phyloP scores from a whole-genome alignment of 2,329 filamentous ascomycete genomes.

The Macrophomina tecta region DNA sequence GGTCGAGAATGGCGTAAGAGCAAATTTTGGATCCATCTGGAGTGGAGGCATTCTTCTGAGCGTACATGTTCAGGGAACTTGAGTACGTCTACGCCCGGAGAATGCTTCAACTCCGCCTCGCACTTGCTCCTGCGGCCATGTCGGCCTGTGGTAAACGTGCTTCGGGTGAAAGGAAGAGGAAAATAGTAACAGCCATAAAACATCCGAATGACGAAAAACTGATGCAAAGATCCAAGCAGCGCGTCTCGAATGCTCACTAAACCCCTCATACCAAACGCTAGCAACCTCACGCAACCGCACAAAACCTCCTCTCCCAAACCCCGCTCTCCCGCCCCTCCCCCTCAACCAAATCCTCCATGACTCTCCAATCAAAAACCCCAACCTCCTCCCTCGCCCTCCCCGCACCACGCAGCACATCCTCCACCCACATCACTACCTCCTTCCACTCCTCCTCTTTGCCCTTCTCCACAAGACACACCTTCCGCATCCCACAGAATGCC shows the following conservation, averaged over 20 bases:
- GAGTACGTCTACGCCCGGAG: no score
- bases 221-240: neutral
- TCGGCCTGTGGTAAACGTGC: no score
- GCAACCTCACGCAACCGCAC: neutral
- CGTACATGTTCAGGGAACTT: no score
- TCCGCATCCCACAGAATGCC: neutral
- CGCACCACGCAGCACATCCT: neutral
- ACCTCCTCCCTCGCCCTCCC: neutral
- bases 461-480: neutral
- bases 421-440: neutral
- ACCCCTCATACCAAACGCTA: neutral
- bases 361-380: slow-evolving; percentile 18
- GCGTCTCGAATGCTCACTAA: neutral
- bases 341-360: slow-evolving; percentile 19
- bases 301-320: neutral
- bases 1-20: no score
- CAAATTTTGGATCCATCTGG: no score
- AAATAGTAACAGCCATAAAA: no score
- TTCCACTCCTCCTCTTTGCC: neutral
- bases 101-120: no score
- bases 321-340: neutral
- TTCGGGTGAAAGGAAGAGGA: no score
- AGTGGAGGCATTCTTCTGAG: no score
- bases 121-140: no score
- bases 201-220: no score